Evolutionary conservation across 2,329 filamentous ascomycete species (phyloP).

Genomic region (Pseudocercospora cruenta): DNA sequence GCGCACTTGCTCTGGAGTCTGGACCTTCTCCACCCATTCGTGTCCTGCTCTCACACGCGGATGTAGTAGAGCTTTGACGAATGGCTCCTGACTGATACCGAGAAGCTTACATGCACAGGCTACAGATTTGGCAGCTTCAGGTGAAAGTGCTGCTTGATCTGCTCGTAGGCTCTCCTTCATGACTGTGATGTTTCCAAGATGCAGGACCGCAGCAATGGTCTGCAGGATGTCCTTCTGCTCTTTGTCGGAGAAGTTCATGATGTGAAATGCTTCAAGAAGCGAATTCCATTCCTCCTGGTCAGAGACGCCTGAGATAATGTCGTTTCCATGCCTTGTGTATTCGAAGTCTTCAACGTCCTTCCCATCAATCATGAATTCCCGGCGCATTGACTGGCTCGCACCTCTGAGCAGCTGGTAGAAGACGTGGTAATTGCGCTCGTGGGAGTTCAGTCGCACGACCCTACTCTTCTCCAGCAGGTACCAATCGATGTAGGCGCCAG

Average conservation of each 20-base stretch:
- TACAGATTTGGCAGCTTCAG: conserved; percentile 74
- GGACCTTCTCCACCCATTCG: conserved; percentile 98
- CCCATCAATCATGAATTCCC: conserved; percentile 74
- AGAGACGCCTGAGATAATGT: conserved; percentile 86
- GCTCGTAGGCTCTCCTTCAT: conserved; percentile 87
- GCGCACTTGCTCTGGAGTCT: conserved; percentile 94
- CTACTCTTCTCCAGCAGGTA: conserved; percentile 98
- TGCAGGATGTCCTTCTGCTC: conserved; percentile 83
- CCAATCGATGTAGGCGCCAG: conserved; percentile 97
- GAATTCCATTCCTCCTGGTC: conserved; percentile 88
- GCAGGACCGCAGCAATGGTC: conserved; percentile 87
- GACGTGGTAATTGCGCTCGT: conserved; percentile 94
- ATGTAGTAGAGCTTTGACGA: conserved; percentile 85
- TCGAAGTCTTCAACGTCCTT: conserved; percentile 83
- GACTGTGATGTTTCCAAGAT: conserved; percentile 89
- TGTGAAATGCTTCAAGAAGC: conserved; percentile 85
- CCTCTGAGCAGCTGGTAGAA: conserved; percentile 95
- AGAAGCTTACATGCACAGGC: conserved; percentile 80
- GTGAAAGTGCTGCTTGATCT: conserved; percentile 82
- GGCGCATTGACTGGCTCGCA: conserved; percentile 72
- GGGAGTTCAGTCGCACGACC: conserved; percentile 82
- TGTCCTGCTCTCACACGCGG: conserved; percentile 92
- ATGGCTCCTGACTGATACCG: conserved; percentile 81
- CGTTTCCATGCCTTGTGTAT: conserved; percentile 89
- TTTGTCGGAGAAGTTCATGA: conserved; percentile 89